These are phyloP conservation scores for Leucocoprinus leucothites DNA, from an alignment of 768 basidiomycete genomes.

Conservation along the genomic window DNA sequence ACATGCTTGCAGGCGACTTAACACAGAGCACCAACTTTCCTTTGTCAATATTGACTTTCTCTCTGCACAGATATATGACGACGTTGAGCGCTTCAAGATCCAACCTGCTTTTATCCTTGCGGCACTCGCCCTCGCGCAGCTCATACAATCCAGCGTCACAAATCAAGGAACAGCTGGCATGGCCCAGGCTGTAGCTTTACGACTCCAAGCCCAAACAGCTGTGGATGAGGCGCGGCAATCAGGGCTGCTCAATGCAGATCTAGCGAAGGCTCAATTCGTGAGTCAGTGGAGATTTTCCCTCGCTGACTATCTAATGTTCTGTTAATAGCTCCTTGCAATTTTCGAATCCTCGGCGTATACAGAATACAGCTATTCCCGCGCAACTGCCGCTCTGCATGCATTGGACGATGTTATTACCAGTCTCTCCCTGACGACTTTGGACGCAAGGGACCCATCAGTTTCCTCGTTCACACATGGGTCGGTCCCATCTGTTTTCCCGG, in stretches of 20 bases:
- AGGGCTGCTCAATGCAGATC: constrained; percentile 55
- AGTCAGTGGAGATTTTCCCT: not conserved
- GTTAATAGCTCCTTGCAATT: constrained; percentile 63
- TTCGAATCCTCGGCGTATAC: constrained; percentile 79
- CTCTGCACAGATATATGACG: constrained; percentile 46
- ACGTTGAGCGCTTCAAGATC: constrained; percentile 50
- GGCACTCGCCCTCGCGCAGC: constrained; percentile 63
- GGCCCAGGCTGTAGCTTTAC: constrained; percentile 52
- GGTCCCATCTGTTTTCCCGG: constrained; percentile 47
- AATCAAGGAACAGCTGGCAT: constrained; percentile 55
- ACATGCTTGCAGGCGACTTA: constrained; percentile 47
- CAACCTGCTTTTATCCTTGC: constrained; percentile 73
- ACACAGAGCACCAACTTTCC: constrained; percentile 63
- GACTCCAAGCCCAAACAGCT: constrained; percentile 51
- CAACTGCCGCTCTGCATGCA: constrained; percentile 47
- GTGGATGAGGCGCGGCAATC: constrained; percentile 49
- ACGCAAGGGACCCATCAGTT: constrained; percentile 51
- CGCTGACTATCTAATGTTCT: not conserved
- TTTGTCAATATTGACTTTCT: constrained; percentile 63
- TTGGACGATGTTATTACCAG: constrained; percentile 65
- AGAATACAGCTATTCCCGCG: constrained; percentile 52
- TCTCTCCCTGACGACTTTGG: constrained; percentile 53
- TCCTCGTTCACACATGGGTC: constrained; percentile 44
- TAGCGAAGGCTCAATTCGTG: constrained; percentile 75
- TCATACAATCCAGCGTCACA: constrained; percentile 71